phyloP scores from a whole-genome alignment of 1,284 basidiomycete species.

The Paramarasmius palmivorus region DNA sequence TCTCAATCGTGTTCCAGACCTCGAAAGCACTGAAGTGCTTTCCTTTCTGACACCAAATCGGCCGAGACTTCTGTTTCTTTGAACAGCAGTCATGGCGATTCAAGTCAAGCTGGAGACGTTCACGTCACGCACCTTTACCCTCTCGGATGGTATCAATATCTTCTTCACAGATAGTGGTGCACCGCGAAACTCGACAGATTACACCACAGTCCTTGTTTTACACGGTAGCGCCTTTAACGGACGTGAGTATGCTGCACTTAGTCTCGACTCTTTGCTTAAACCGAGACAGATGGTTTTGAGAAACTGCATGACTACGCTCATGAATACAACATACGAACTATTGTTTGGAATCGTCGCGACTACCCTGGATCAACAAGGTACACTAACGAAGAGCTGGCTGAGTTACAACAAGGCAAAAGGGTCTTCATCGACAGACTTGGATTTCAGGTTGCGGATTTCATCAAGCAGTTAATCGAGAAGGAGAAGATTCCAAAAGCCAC shows the following conservation, averaged over 20 bases:
- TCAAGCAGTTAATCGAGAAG: constrained; percentile 11
- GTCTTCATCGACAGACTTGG: constrained; percentile 12
- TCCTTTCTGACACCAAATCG: too few relatives aligned
- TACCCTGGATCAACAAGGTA: constrained; percentile 28
- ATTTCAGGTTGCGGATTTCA: constrained; percentile 10
- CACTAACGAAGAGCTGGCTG: constrained; percentile 19
- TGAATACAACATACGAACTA: constrained; percentile 22
- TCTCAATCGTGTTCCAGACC: too few relatives aligned
- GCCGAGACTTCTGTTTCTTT: too few relatives aligned
- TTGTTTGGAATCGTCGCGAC: constrained; percentile 29
- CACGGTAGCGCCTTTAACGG: constrained; percentile 21
- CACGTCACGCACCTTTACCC: constrained; percentile 4
- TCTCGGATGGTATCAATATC: constrained; percentile 6
- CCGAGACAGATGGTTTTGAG: constrained; percentile 12
- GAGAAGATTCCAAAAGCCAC: constrained; percentile 10
- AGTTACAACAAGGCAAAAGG: constrained; percentile 9
- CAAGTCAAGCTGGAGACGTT: too few relatives aligned
- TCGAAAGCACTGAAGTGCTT: too few relatives aligned
- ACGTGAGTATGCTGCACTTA: constrained; percentile 6
- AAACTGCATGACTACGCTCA: constrained; percentile 17
- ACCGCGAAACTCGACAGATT: constrained; percentile 12
- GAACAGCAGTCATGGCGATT: too few relatives aligned
- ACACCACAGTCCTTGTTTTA: constrained; percentile 19
- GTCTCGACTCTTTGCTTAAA: not conserved
- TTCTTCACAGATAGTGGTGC: constrained; percentile 20